A percentile compares a stretch with the other conserved stretches of the same genome.
Conservation (phyloP, 1,139 yeast species). For the Suhomyces terraborum region DNA sequence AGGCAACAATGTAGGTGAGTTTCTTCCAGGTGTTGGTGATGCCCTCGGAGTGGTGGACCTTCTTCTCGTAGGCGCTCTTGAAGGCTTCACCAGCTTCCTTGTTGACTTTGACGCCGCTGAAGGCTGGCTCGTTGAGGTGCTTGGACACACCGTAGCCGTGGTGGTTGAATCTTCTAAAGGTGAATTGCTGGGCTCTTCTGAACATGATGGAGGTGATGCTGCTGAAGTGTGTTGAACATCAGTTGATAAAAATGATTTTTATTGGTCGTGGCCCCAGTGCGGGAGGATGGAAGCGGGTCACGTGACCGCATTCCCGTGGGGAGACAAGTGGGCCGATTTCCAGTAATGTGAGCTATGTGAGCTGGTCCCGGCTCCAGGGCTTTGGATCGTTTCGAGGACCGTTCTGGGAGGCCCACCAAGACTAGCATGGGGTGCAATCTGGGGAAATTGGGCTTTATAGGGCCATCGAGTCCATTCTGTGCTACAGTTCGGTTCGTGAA, state of each 20-base stretch:
- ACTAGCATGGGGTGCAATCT: not conserved
- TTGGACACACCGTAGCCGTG: conserved; percentile 44
- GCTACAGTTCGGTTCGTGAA: too few relatives aligned
- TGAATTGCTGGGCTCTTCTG: conserved; percentile 41
- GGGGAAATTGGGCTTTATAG: not conserved
- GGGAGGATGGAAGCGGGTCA: too few relatives aligned
- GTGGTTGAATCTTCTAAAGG: conserved; percentile 47
- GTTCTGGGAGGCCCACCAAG: too few relatives aligned
- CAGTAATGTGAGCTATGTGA: too few relatives aligned
- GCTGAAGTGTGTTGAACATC: conserved; percentile 10
- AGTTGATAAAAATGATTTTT: conserved; percentile 12
- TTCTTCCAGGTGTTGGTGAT: conserved; percentile 85
- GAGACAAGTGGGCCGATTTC: too few relatives aligned
- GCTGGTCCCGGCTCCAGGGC: too few relatives aligned
- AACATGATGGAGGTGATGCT: conserved; percentile 29
- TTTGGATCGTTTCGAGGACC: too few relatives aligned
- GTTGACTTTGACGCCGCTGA: conserved; percentile 36
- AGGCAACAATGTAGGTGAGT: conserved; percentile 74
- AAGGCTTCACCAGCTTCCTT: conserved; percentile 47
- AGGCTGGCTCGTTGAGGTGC: conserved; percentile 43
- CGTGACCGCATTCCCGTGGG: too few relatives aligned
- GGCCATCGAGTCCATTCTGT: too few relatives aligned
- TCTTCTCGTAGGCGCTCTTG: conserved; percentile 51
- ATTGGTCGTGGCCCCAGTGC: conserved; percentile 6
- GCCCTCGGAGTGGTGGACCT: conserved; percentile 74